Percentiles rank a stretch among this genome's conserved stretches.
Conservation (phyloP, 768 basidiomycete species). For the Pisolithus orientalis region DNA sequence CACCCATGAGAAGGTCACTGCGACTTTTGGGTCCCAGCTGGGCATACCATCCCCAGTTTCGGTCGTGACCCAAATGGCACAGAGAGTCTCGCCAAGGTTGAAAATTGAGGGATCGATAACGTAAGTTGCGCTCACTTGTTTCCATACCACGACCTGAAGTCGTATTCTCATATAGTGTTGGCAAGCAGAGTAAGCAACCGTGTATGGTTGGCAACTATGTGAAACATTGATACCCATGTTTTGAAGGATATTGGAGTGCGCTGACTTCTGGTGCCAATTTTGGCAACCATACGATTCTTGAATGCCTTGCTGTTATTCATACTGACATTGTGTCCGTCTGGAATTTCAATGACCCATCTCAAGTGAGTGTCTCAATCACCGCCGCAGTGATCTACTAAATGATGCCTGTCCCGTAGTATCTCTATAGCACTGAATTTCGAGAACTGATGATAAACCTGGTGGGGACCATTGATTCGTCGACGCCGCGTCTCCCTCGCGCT, state of each 20-base stretch:
- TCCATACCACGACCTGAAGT: no score
- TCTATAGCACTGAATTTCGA: no score
- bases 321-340: constrained; percentile 13
- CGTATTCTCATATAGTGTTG: neutral
- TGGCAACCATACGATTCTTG: neutral
- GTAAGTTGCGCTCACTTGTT: neutral
- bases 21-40: neutral
- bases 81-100: neutral
- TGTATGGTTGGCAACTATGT: no score
- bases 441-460: no score
- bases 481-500: no score
- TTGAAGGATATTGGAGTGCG: constrained; percentile 13
- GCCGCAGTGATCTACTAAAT: neutral
- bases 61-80: neutral
- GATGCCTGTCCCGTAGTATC: no score
- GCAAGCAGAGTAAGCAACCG: neutral
- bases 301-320: constrained; percentile 12
- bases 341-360: constrained; percentile 12
- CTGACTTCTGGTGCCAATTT: neutral
- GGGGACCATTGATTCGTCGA: no score
- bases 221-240: neutral
- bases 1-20: neutral
- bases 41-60: neutral
- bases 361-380: neutral
- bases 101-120: constrained; percentile 1